These are phyloP conservation scores for Vigna mungo DNA, from an alignment of 306 rosid species.

Conservation along the genomic window DNA sequence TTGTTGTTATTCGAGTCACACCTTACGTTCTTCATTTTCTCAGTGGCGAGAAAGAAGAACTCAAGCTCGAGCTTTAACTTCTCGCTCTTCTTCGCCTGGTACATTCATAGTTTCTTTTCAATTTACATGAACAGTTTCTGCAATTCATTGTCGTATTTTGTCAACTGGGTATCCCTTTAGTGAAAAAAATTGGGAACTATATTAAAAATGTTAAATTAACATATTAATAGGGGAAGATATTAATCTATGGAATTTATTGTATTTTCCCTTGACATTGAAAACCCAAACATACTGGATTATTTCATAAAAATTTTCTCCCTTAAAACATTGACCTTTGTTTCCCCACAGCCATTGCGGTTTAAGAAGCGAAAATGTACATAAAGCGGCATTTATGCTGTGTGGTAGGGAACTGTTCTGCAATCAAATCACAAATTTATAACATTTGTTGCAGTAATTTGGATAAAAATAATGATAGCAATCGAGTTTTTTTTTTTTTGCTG, in stretches of 20 bases:
- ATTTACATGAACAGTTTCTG: not conserved
- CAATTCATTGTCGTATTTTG: not conserved
- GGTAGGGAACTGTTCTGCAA: too few species aligned
- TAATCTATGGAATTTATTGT: not conserved
- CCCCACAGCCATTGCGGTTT: not conserved
- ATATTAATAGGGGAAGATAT: not conserved
- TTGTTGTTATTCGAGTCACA: slow-evolving; percentile 75
- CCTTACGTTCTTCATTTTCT: slow-evolving; percentile 84
- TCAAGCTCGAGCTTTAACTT: slow-evolving; percentile 72
- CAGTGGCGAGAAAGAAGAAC: slow-evolving; percentile 75
- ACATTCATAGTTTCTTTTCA: not conserved
- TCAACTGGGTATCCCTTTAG: not conserved
- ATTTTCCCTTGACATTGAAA: not conserved
- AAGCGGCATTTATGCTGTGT: not conserved
- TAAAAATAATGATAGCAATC: not conserved
- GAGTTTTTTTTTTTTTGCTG: not conserved
- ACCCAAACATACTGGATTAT: not conserved
- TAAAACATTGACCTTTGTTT: not conserved
- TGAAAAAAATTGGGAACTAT: not conserved
- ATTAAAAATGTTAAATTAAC: not conserved
- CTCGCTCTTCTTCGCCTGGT: slow-evolving; percentile 40
- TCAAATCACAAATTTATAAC: not conserved
- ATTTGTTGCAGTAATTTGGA: not conserved
- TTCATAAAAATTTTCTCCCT: not conserved
- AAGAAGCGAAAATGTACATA: not conserved